Evolutionary conservation across 2,329 filamentous ascomycete genomes (phyloP).

Genomic region (Mariannaea sp.): DNA sequence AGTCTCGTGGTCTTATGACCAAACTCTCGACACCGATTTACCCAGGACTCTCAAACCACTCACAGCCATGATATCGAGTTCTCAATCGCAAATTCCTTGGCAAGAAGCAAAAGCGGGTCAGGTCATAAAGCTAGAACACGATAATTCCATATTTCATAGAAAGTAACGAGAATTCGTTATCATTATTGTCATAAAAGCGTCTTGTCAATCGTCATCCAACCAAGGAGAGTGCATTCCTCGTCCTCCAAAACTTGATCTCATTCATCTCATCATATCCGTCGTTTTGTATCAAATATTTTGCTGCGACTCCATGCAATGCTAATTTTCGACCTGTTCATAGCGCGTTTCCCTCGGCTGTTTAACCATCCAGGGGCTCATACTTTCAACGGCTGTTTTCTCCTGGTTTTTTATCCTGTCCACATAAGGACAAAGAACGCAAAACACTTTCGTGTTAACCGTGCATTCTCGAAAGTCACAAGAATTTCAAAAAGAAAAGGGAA

Average conservation of each 20-base stretch:
- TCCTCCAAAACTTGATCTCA: slow-evolving; percentile 24
- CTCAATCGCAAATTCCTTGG: no score
- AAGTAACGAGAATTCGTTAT: slow-evolving; percentile 29
- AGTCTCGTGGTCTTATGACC: no score
- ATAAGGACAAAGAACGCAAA: slow-evolving; percentile 5
- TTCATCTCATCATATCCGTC: slow-evolving; percentile 20
- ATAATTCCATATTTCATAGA: slow-evolving; percentile 8
- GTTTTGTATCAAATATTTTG: slow-evolving; percentile 25
- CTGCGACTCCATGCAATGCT: slow-evolving; percentile 31
- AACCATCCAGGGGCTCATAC: neutral
- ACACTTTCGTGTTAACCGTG: neutral
- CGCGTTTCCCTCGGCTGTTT: no score
- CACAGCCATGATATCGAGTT: no score
- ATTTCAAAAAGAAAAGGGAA: slow-evolving; percentile 6
- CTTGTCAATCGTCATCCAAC: slow-evolving; percentile 33
- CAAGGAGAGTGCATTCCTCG: slow-evolving; percentile 23
- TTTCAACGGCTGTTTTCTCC: slow-evolving; percentile 10
- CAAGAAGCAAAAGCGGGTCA: no score
- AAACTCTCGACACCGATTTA: no score
- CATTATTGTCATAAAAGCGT: slow-evolving; percentile 36
- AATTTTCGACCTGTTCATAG: slow-evolving; percentile 20
- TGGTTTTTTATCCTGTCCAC: slow-evolving; percentile 8
- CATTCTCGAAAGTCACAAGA: neutral
- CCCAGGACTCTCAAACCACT: no score
- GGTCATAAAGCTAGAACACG: neutral